Conservation (phyloP, 2,329 filamentous ascomycete species). For the Thielaviopsis ethacetica region DNA sequence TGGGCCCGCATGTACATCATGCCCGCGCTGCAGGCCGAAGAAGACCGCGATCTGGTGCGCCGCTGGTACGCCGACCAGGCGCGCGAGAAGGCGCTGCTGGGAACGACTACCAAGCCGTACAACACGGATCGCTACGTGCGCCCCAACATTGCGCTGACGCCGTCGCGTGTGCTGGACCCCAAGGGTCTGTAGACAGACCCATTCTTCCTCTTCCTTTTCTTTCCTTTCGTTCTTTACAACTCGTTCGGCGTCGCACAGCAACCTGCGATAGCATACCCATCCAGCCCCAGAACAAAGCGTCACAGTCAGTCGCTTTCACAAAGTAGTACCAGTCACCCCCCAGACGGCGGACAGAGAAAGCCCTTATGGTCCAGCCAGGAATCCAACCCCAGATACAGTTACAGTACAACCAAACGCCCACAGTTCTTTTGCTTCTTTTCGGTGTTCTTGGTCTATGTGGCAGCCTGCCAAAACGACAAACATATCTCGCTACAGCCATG, state of each 20-base stretch:
- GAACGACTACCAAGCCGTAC: conserved; percentile 71
- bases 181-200: neutral
- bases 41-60: conserved; percentile 87
- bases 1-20: conserved; percentile 94
- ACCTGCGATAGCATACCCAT: neutral
- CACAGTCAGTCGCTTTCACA: neutral
- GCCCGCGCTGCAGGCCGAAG: conserved; percentile 85
- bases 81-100: conserved; percentile 79
- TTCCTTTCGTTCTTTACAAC: neutral
- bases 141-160: conserved; percentile 8
- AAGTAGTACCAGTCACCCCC: neutral
- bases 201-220: neutral
- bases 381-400: neutral
- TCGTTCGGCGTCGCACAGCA: neutral
- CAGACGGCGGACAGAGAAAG: neutral
- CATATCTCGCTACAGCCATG: neutral
- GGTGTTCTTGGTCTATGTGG: neutral
- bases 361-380: neutral
- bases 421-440: neutral
- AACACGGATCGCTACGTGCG: conserved; percentile 63
- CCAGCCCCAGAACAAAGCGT: neutral
- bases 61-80: conserved; percentile 73
- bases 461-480: neutral
- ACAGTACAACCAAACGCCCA: neutral
- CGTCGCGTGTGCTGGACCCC: conserved; percentile 1